Evolutionary conservation across 306 rosid genomes (phyloP).

Genomic region (Dalbergia oliveri): DNA sequence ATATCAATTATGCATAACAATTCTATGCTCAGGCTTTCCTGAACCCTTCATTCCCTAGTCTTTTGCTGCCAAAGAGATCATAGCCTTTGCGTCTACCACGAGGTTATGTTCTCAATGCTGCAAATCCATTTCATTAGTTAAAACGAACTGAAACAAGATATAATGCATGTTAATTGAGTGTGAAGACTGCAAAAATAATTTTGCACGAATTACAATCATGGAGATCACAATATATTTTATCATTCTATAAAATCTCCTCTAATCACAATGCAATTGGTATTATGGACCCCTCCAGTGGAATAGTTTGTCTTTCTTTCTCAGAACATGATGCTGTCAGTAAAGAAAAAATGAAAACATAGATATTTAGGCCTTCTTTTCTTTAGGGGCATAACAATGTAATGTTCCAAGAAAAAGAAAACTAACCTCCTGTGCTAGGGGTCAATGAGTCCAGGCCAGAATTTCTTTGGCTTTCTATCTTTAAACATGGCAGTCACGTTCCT

Average conservation of each 20-base stretch:
- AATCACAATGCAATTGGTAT: slow-evolving; percentile 2
- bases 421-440: neutral
- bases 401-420: neutral
- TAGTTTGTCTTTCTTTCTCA: neutral
- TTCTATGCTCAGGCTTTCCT: no score
- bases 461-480: neutral
- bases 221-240: neutral
- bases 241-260: neutral
- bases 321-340: neutral
- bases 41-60: slow-evolving; percentile 70
- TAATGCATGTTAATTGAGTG: slow-evolving; percentile 1
- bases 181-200: slow-evolving; percentile 12
- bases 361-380: neutral
- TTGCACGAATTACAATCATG: neutral
- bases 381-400: neutral
- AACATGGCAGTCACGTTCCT: neutral
- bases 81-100: slow-evolving; percentile 57
- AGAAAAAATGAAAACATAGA: neutral
- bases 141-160: slow-evolving; percentile 2
- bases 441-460: neutral
- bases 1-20: no score
- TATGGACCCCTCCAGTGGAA: neutral
- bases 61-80: slow-evolving; percentile 71
- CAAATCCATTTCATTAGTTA: slow-evolving; percentile 45
- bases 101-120: slow-evolving; percentile 67